Evolutionary conservation across 2,329 filamentous ascomycete genomes (phyloP), one percentile per base, ranked within the genome.

Genomic region (Venturia asperata): DNA sequence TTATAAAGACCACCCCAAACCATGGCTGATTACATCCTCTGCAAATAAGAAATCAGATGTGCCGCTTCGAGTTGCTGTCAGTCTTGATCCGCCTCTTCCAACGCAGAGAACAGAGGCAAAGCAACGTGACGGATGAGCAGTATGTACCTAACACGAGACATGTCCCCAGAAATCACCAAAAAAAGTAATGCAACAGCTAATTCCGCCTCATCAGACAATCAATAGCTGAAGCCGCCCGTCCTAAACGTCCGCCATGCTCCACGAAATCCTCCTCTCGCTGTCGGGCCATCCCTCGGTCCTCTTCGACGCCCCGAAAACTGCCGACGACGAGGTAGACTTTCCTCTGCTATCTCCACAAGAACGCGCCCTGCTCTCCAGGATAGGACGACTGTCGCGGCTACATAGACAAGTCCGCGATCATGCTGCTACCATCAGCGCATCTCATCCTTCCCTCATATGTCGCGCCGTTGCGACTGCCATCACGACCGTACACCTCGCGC

Each of bases 251-350:
- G 24, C 30, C 65, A 99, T 99, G 94, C 90, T 99, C 76, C 94
- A 97, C 85, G 94, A 99, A 82, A 91, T 99, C 80, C 87, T 97
- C 77, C 88, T 99, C 77, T 93, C 92, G 76, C 87, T 97, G 77
- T 95, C 92, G 72, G 93, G 94, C 70, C 91, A 97, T 78, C 89
- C 90, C 69, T 97, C 93, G 69, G 89, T 92, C 70, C 85, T 97
- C 74, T 89, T 97, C 79, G 83, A 84, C 75, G 69, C 24, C 34
- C 11, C 67, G 15, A 45, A 41, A 34, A 70, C 72, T 77, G 71
- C 76, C 80, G 70, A 71, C 65, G 64, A 65, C 68, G 47, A 64
- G 67, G 70, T 77, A 68, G 74, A 79, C 67, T 77, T 80, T 67
- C 75, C 79, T 37, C 75, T 85, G 63, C 78, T 87, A 41, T 90